phyloP scores from a whole-genome alignment of 1,284 basidiomycete genomes.

The Farysia itapuensis region DNA sequence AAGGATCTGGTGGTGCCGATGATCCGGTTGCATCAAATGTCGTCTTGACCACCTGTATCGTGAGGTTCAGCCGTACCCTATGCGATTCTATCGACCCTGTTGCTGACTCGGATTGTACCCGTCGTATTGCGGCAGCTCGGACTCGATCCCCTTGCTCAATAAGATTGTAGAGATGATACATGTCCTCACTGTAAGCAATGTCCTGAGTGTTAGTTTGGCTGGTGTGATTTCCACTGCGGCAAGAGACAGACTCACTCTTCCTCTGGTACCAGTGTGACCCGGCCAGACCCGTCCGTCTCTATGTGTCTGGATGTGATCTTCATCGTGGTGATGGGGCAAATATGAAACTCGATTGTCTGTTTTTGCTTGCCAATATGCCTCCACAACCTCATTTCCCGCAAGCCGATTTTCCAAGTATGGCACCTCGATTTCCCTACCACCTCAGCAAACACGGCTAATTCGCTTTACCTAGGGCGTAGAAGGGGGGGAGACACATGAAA shows the following conservation, averaged over 20 bases:
- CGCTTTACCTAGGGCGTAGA: no score
- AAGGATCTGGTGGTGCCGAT: constrained; percentile 47
- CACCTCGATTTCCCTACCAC: no score
- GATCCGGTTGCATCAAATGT: constrained; percentile 57
- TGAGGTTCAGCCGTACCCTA: constrained; percentile 81
- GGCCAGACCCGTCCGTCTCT: constrained; percentile 57
- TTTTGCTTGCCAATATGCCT: no score
- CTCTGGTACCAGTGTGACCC: constrained; percentile 52
- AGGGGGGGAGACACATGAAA: no score
- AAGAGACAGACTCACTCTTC: constrained; percentile 47
- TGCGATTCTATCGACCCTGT: constrained; percentile 93
- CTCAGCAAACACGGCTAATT: no score
- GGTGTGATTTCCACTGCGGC: background rate
- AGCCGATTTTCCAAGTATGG: no score
- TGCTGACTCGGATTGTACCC: constrained; percentile 71
- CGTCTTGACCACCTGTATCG: constrained; percentile 72
- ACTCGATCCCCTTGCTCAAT: constrained; percentile 79
- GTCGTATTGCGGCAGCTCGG: constrained; percentile 82
- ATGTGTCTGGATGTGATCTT: constrained; percentile 54
- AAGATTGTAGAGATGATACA: constrained; percentile 99
- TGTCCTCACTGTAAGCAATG: constrained; percentile 71
- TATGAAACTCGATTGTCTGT: no score
- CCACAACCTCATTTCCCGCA: no score
- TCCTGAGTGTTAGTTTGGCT: background rate
- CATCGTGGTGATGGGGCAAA: no score